Evolutionary conservation across 352 stramenopile species (phyloP).

Genomic region (Plasmopara viticola): DNA sequence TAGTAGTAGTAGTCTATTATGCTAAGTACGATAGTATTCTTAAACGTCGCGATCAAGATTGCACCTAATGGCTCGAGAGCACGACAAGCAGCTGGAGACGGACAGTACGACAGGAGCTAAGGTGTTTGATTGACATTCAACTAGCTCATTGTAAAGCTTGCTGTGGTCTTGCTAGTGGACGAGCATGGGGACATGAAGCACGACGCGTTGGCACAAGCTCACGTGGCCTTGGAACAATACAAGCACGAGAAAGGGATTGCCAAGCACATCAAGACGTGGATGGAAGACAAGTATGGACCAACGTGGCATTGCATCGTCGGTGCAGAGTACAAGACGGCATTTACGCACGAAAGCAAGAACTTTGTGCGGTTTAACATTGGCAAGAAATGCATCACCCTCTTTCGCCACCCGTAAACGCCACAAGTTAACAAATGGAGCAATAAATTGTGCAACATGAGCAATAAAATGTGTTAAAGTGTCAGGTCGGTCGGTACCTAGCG

Average conservation of each 20-base stretch:
- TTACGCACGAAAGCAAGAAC: slow-evolving; percentile 39
- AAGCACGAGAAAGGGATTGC: slow-evolving; percentile 76
- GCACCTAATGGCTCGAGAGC: slow-evolving; percentile 39
- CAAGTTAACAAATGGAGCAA: background rate
- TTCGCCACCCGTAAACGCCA: slow-evolving; percentile 47
- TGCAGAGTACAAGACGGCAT: slow-evolving; percentile 19
- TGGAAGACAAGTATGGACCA: slow-evolving; percentile 54
- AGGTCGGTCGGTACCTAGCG: no score
- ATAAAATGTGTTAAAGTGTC: background rate
- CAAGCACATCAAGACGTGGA: slow-evolving; percentile 72
- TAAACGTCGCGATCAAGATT: background rate
- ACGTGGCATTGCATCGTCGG: slow-evolving; percentile 17
- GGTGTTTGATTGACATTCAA: background rate
- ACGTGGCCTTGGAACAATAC: slow-evolving; percentile 66
- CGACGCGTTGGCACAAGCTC: slow-evolving; percentile 58
- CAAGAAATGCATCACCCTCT: slow-evolving; percentile 84
- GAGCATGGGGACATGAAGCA: slow-evolving; percentile 84
- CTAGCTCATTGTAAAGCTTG: background rate
- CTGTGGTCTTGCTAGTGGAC: slow-evolving; percentile 44
- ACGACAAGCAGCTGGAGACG: slow-evolving; percentile 79
- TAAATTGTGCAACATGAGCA: background rate
- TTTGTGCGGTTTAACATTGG: slow-evolving; percentile 81
- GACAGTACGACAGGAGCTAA: slow-evolving; percentile 37
- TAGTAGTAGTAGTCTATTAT: slow-evolving; percentile 1
- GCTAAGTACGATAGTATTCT: slow-evolving; percentile 7